phyloP scores from a whole-genome alignment of 768 basidiomycete genomes.

The Omphalotus guepiniiformis region DNA sequence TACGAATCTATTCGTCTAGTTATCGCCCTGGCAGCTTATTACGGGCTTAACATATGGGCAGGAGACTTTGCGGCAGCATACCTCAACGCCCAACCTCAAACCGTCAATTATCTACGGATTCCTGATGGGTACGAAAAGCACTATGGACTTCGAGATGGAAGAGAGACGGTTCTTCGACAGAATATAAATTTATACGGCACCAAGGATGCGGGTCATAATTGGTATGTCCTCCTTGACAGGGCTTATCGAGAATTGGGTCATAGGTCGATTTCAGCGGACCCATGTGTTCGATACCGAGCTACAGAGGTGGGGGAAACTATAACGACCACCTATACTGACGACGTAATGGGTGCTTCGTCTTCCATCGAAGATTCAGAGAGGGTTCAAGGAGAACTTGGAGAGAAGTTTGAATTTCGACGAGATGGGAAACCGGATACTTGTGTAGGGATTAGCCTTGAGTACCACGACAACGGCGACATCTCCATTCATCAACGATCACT shows the following conservation, averaged over 20 bases:
- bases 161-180: constrained; percentile 1
- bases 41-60: background rate
- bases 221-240: background rate
- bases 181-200: constrained; percentile 1
- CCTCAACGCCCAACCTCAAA: constrained; percentile 1
- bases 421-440: background rate
- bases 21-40: constrained; percentile 22
- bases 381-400: background rate
- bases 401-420: background rate
- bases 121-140: background rate
- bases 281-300: background rate
- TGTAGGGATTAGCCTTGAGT: background rate
- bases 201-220: constrained; percentile 1
- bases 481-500: background rate
- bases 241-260: constrained; percentile 2
- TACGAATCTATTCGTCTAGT: constrained; percentile 5
- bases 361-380: background rate
- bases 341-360: background rate
- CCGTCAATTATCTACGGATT: background rate
- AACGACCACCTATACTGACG: too few relatives aligned
- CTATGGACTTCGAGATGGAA: background rate
- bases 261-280: background rate
- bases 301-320: background rate
- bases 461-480: background rate
- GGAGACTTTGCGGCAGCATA: background rate